Conservation (phyloP, 345 rosid genomes). For the Hibiscus mutabilis region DNA sequence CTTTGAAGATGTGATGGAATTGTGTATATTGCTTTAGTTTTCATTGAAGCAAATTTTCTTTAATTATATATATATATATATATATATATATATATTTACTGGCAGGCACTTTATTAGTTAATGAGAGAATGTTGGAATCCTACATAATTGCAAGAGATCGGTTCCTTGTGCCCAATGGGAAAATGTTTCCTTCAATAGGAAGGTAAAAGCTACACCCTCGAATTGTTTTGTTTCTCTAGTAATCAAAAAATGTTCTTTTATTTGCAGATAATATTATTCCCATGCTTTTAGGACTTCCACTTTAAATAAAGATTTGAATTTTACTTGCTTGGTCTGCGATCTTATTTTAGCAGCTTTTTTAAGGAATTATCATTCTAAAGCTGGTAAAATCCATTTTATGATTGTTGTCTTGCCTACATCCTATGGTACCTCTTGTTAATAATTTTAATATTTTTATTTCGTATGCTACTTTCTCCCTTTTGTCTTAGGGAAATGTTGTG, state of each 20-base stretch:
- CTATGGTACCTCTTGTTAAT: background rate
- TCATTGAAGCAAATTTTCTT: background rate
- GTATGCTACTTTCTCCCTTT: background rate
- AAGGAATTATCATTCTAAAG: background rate
- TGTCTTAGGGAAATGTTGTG: background rate
- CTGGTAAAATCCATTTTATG: background rate
- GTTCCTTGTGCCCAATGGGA: conserved; percentile 75
- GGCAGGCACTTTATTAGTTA: conserved; percentile 87
- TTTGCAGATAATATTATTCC: background rate
- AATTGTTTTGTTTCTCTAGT: background rate
- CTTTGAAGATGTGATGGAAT: conserved; percentile 1
- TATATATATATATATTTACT: background rate
- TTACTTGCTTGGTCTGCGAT: background rate
- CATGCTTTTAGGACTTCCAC: background rate
- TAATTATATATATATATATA: background rate
- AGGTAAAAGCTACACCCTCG: conserved; percentile 40
- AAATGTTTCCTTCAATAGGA: conserved; percentile 92
- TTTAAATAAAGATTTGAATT: background rate
- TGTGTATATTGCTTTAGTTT: background rate
- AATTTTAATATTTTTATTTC: background rate
- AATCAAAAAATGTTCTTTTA: background rate
- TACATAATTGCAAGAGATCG: conserved; percentile 98
- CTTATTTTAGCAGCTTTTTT: background rate
- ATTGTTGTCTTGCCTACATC: background rate
- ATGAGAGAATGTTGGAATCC: conserved; percentile 96